Conservation (phyloP, 129 eudicot species). For the Sambucus nigra region DNA sequence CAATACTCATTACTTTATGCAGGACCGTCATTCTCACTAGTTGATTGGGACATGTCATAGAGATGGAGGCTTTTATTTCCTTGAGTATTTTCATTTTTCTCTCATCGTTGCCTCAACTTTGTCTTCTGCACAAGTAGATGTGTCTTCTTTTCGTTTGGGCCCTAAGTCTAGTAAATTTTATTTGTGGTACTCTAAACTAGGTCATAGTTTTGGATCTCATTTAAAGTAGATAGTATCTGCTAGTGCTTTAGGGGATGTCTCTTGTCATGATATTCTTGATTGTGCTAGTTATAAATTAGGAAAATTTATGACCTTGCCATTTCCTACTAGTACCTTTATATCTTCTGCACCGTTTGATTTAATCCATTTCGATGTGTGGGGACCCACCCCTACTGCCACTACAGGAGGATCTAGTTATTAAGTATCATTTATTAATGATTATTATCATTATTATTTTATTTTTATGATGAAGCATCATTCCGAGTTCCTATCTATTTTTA, state of each 20-base stretch:
- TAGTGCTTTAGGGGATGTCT: not conserved
- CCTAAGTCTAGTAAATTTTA: not conserved
- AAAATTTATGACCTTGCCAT: not conserved
- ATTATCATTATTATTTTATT: not conserved
- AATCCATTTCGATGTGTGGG: slow-evolving; percentile 4
- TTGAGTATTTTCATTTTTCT: not conserved
- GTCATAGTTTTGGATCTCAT: not conserved
- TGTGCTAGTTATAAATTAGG: not conserved
- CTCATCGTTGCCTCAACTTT: no score
- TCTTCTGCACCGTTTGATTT: slow-evolving; percentile 5
- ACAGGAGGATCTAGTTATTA: not conserved
- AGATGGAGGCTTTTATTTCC: not conserved
- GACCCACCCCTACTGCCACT: not conserved
- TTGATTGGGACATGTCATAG: not conserved
- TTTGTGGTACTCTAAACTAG: not conserved
- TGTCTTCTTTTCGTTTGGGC: not conserved
- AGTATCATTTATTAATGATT: slow-evolving; percentile 4
- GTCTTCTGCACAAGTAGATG: not conserved
- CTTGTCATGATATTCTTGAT: not conserved
- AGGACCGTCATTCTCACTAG: not conserved
- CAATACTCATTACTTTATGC: not conserved
- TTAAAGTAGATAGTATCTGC: not conserved
- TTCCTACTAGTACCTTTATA: not conserved
- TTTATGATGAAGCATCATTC: not conserved
- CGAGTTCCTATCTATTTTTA: not conserved